Base-by-base conservation (phyloP, 192 early-diverging fungal genomes). In the Chytriomyces sp. region DNA sequence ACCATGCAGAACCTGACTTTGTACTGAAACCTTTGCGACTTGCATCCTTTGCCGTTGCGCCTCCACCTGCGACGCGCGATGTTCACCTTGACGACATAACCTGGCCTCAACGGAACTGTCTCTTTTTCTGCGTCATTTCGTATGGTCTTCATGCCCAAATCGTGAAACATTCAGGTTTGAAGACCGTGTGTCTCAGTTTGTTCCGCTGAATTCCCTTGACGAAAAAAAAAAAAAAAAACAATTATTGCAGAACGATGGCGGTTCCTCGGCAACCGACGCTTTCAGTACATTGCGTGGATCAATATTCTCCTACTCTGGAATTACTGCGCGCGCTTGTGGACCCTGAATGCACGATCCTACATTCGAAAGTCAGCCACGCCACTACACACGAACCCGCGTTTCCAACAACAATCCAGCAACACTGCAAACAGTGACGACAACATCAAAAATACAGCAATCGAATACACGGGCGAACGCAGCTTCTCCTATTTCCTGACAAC, bases 111-210 rank as follows among this genome's bases (percentile, higher is more conserved):
- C 18, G 61, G 43, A 61, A 78, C 5, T n/a, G 11, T 43, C 78
- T 72, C 46, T n/a, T 24, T 5, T 78, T 80, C 60, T 78, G 74
- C 47, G 79, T 80, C 48, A 65, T 79, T 13, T 78, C 75, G 18
- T 79, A 48, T 28, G 79, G 76, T 16, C 26, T 80, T 13, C 79
- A 80, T 23, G 79, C 79, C 18, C 76, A 80, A 64, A 78, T 80
- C 57, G 79, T 80, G 18, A 79, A 65, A 20, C 75, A 80, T 18
- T 70, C 63, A 9, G 35, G 35, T 35, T 35, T 35, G 35, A 75
- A 79, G 47, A 35, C 7, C n/a, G 20, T 79, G 18, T 59, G 78
- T n/a, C 8, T 79, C 7, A 61, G 69, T 13, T 75, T 75, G 7
- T 18, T 20, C 7, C 79, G 62, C 35, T 16, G 69, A 18, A 62